phyloP scores from a whole-genome alignment of 306 rosid genomes.

The Sicyos baderoa region DNA sequence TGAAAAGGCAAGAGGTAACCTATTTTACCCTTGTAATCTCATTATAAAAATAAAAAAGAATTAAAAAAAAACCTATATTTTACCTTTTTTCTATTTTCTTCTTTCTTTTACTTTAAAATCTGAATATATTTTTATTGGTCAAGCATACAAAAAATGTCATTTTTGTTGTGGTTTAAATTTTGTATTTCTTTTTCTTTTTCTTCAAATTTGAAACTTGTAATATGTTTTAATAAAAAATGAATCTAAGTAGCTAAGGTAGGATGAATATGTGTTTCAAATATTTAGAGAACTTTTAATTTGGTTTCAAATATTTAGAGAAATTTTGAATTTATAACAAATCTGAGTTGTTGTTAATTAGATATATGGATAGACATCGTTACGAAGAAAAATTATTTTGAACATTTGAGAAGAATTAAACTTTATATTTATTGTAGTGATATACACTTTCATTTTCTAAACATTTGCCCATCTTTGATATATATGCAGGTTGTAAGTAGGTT shows the following conservation, averaged over 20 bases:
- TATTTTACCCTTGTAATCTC: neutral
- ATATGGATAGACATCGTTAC: no score
- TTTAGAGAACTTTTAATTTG: no score
- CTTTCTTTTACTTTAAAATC: neutral
- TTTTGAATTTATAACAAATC: neutral
- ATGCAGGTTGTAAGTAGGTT: no score
- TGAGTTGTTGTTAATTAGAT: neutral
- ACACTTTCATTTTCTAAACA: no score
- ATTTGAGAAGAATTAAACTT: neutral
- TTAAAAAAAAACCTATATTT: no score
- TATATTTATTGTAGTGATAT: no score
- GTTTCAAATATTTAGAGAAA: neutral
- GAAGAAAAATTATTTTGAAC: no score
- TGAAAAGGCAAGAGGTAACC: conserved; percentile 33
- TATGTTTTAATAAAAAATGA: no score
- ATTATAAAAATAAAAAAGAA: no score
- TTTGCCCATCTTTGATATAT: no score
- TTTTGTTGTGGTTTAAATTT: neutral
- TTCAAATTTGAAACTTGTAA: no score
- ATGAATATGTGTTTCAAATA: neutral
- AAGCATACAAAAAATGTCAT: neutral
- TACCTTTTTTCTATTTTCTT: neutral
- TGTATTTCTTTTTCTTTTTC: no score
- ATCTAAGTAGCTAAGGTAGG: neutral
- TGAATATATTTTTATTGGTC: neutral